Conservation (phyloP, 257 asterid species). For the Nicotiana tomentosiformis region DNA sequence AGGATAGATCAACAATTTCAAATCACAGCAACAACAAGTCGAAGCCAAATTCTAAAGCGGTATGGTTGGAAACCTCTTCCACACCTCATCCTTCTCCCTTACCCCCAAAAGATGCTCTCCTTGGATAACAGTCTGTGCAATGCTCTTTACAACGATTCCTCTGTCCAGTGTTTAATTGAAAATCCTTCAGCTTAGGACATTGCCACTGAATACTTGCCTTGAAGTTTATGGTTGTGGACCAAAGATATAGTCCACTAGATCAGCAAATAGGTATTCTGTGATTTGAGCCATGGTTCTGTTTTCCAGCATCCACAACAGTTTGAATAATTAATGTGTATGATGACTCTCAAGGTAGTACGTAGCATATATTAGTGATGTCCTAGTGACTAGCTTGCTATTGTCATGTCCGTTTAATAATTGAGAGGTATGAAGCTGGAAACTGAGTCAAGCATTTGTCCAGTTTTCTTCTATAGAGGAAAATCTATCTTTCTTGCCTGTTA, state of each 20-base stretch:
- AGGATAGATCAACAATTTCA: conserved; percentile 34
- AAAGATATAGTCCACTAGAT: not conserved
- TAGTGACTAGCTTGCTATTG: not conserved
- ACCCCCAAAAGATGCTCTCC: not conserved
- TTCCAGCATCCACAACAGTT: not conserved
- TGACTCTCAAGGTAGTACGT: not conserved
- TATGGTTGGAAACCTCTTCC: conserved; percentile 5
- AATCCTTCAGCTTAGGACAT: not conserved
- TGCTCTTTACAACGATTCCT: not conserved
- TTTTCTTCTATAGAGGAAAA: not conserved
- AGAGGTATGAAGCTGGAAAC: not conserved
- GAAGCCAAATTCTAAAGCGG: conserved; percentile 35
- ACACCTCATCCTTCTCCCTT: not conserved
- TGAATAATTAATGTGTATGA: not conserved
- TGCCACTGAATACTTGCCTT: not conserved
- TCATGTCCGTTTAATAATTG: not conserved
- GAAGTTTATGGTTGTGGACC: not conserved
- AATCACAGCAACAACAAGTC: conserved; percentile 35
- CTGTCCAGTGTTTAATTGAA: not conserved
- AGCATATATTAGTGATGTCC: not conserved
- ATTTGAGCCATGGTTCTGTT: not conserved
- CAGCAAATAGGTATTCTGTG: not conserved
- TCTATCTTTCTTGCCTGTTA: not conserved
- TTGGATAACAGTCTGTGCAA: not conserved
- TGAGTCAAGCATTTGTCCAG: not conserved